phyloP scores from a whole-genome alignment of 257 asterid species.

The Ajuga chamaepitys region DNA sequence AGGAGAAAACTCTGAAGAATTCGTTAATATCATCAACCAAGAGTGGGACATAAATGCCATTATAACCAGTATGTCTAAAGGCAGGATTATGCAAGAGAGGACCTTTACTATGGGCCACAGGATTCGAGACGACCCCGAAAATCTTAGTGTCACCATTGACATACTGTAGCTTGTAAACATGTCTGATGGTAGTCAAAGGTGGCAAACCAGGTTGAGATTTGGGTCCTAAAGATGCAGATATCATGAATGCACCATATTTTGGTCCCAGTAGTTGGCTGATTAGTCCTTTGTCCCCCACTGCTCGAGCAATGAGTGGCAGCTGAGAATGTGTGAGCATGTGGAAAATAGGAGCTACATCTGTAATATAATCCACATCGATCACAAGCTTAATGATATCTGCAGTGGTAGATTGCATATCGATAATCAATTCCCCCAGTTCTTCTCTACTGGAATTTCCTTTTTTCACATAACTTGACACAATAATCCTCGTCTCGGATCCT shows the following conservation, averaged over 20 bases:
- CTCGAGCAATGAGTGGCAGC: constrained; percentile 51
- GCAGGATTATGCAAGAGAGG: constrained; percentile 70
- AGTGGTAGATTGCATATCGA: constrained; percentile 39
- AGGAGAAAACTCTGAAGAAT: constrained; percentile 53
- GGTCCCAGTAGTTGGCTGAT: constrained; percentile 70
- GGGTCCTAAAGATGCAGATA: constrained; percentile 39
- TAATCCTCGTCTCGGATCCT: constrained; percentile 36
- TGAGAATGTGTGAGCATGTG: constrained; percentile 53
- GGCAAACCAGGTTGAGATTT: constrained; percentile 50
- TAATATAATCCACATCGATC: constrained; percentile 45
- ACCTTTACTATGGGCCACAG: constrained; percentile 69
- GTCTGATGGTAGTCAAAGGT: constrained; percentile 40
- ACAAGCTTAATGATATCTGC: constrained; percentile 54
- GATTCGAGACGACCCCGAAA: constrained; percentile 59
- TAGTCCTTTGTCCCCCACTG: constrained; percentile 65
- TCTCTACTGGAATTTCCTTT: constrained; percentile 29
- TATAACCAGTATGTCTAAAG: constrained; percentile 45
- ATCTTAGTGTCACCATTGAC: constrained; percentile 46
- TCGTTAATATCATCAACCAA: constrained; percentile 54
- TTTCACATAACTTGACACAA: constrained; percentile 34
- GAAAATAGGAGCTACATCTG: constrained; percentile 58
- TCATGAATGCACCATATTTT: constrained; percentile 54
- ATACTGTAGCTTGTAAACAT: constrained; percentile 44
- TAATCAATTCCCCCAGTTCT: constrained; percentile 34
- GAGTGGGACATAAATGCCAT: constrained; percentile 66